Evolutionary conservation across 2,329 filamentous ascomycete species (phyloP), one percentile per base, ranked within the genome.

Genomic region (Fusarium pseudograminearum): DNA sequence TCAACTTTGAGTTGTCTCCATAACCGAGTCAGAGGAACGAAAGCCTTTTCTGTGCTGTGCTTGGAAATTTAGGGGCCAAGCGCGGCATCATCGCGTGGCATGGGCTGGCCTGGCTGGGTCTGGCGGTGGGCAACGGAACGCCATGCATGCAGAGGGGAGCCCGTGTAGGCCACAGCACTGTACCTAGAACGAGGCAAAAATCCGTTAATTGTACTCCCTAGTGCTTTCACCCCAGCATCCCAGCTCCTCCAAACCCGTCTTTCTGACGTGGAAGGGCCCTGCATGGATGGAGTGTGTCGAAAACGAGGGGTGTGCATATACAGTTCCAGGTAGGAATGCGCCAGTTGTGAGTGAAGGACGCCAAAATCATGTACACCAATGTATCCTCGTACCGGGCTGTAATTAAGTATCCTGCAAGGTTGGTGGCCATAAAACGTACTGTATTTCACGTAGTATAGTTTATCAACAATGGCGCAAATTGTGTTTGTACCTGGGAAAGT

Each of bases 41-140:
- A 40, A 41, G 48, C 36, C 26, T 52, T 51, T 52, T 26, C 24
- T 52, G 34, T 20, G 40, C 41, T 54, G 33, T 46, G 40, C 41
- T 54, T 41, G 53, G 57, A 64, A 65, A 61, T 53, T 54, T 57
- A 66, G 65, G 62, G 59, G 62, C 69, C 70, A 67, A 72, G 69
- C 69, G 66, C 69, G 70, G 67, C 54, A 65, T 46, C 28, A 30
- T 30, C 61, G 69, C 66, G 69, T 64, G 50, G 61, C 50, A 65
- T 72, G 69, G 64, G 57, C 28, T 46, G 44, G 44, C 70, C 71
- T 69, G 68, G 69, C 62, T 71, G 64, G 65, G 69, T 72, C 60
- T 69, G 56, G 68, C 57, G 61, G 59, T 64, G 62, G 62, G 62
- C 28, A n/a, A n/a, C 36, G 48, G 48, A 52, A 52, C 48, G 48